A percentile compares a stretch with the other conserved stretches of the same genome.
phyloP scores from a whole-genome alignment of 176 grass and related monocot genomes.

The Pontederia paniculata region DNA sequence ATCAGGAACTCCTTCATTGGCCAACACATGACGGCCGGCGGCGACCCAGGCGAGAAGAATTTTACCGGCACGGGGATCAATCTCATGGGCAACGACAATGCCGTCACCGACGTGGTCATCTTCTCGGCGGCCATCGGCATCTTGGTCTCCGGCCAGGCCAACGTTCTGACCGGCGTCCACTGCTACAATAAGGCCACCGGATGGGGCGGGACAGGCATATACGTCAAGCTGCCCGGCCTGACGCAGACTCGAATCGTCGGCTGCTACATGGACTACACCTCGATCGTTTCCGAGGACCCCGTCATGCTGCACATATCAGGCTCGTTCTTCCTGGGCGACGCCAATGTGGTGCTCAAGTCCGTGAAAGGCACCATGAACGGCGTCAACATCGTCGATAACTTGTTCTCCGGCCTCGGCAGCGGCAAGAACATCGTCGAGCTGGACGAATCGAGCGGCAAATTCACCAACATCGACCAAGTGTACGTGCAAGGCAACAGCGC shows the following conservation, averaged over 20 bases:
- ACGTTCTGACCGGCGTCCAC: slow-evolving; percentile 20
- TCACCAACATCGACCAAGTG: slow-evolving; percentile 23
- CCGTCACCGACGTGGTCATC: slow-evolving; percentile 34
- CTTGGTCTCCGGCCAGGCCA: slow-evolving; percentile 30
- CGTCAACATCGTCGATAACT: slow-evolving; percentile 36
- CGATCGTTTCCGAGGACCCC: slow-evolving; percentile 35
- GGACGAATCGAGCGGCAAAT: slow-evolving; percentile 20
- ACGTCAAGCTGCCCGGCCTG: slow-evolving; percentile 1
- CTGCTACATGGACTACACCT: slow-evolving; percentile 42
- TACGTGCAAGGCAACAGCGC: slow-evolving; percentile 19
- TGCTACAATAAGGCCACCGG: slow-evolving; percentile 43
- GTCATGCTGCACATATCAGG: slow-evolving; percentile 24
- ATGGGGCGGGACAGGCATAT: slow-evolving; percentile 31
- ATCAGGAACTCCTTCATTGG: slow-evolving; percentile 33
- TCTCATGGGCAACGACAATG: slow-evolving; percentile 33
- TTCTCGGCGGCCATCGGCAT: slow-evolving; percentile 36
- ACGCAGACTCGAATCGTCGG: slow-evolving; percentile 33
- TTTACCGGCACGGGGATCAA: slow-evolving; percentile 34
- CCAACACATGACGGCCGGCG: slow-evolving; percentile 33
- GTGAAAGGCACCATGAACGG: slow-evolving; percentile 22
- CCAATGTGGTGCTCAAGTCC: slow-evolving; percentile 30
- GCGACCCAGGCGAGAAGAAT: slow-evolving; percentile 27
- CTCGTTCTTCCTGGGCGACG: slow-evolving; percentile 40
- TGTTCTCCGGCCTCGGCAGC: slow-evolving; percentile 23
- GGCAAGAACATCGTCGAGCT: slow-evolving; percentile 13